Conservation (phyloP, 2,329 filamentous ascomycete species). For the Neurospora crassa region DNA sequence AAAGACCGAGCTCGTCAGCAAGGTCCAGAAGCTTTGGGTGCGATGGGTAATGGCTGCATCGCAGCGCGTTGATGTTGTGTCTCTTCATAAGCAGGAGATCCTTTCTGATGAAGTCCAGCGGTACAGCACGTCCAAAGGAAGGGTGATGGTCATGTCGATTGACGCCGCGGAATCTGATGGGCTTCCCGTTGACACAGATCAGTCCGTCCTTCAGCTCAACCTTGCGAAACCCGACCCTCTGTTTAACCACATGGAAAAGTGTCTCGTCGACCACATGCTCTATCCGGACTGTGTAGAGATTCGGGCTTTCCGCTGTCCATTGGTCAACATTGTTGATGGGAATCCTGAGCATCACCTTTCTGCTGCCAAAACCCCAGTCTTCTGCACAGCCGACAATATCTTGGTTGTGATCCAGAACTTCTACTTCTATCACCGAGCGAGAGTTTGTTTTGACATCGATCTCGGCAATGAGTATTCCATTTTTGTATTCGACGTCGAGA, state of each 20-base stretch:
- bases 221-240: constrained; percentile 53
- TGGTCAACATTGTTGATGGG: constrained; percentile 45
- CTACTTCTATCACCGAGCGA: constrained; percentile 29
- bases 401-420: constrained; percentile 29
- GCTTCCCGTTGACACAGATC: constrained; percentile 52
- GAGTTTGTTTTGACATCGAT: constrained; percentile 31
- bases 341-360: constrained; percentile 32
- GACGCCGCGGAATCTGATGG: constrained; percentile 52
- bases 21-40: constrained; percentile 50
- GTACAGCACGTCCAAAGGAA: constrained; percentile 50
- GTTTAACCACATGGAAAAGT: constrained; percentile 26
- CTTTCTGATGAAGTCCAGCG: constrained; percentile 48
- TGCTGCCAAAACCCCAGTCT: background rate
- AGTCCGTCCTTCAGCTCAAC: constrained; percentile 53
- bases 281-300: constrained; percentile 47
- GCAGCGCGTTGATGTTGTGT: constrained; percentile 62
- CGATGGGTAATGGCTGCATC: constrained; percentile 60
- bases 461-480: constrained; percentile 39
- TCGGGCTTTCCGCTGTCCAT: constrained; percentile 59
- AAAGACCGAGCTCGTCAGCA: constrained; percentile 56
- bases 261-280: constrained; percentile 21
- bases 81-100: constrained; percentile 60
- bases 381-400: background rate
- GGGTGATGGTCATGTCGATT: constrained; percentile 67
- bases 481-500: constrained; percentile 40